phyloP scores from a whole-genome alignment of 2,329 filamentous ascomycete genomes.

The Torrubiellomyces zombiae region DNA sequence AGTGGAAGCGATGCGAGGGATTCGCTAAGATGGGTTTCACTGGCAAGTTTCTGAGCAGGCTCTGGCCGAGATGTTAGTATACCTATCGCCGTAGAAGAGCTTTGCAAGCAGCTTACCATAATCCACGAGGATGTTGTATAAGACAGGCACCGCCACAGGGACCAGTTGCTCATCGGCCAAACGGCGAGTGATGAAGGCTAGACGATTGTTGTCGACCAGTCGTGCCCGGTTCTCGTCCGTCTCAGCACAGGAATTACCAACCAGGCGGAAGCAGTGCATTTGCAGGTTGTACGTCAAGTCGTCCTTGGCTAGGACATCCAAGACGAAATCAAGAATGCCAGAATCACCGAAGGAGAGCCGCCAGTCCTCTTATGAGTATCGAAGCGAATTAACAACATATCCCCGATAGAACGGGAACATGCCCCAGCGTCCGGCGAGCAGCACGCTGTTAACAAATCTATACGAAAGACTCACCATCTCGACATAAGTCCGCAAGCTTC shows the following conservation, averaged over 20 bases:
- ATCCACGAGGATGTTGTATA: constrained; percentile 47
- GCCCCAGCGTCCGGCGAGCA: no score
- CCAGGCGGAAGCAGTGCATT: constrained; percentile 37
- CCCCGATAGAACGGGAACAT: no score
- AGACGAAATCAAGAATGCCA: constrained; percentile 39
- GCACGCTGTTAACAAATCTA: no score
- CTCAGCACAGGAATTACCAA: constrained; percentile 48
- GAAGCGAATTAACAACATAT: constrained; percentile 1
- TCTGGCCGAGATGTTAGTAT: constrained; percentile 21
- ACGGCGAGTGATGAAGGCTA: constrained; percentile 30
- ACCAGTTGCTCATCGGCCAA: constrained; percentile 30
- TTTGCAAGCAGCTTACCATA: constrained; percentile 30
- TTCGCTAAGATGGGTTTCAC: constrained; percentile 30
- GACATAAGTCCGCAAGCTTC: constrained; percentile 36
- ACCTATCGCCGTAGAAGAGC: background rate
- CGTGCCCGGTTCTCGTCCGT: constrained; percentile 43
- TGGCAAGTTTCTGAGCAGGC: constrained; percentile 39
- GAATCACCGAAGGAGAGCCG: constrained; percentile 39
- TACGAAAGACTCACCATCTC: constrained; percentile 38
- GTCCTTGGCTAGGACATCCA: constrained; percentile 25
- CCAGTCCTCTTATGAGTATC: constrained; percentile 30
- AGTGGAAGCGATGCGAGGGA: constrained; percentile 32
- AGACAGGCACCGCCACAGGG: constrained; percentile 37
- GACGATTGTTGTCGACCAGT: constrained; percentile 30
- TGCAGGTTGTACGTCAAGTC: constrained; percentile 25